These are phyloP conservation scores for Apiotrichum brassicae DNA, from an alignment of 1,284 basidiomycete genomes.

Conservation along the genomic window DNA sequence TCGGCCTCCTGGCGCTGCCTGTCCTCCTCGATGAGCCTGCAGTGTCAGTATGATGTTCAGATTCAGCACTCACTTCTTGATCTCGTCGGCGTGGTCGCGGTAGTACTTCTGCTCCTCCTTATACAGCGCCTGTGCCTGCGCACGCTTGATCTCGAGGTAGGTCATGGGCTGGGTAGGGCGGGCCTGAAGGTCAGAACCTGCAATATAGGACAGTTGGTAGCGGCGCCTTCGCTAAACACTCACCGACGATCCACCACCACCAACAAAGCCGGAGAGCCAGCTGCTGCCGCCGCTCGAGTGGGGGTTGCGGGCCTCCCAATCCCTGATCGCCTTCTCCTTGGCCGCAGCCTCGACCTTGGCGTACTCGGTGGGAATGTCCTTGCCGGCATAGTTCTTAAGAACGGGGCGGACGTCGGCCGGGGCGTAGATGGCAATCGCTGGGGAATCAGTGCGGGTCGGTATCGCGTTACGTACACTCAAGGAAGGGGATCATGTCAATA, in stretches of 20 bases:
- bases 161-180: slow-evolving; percentile 58
- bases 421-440: slow-evolving; percentile 81
- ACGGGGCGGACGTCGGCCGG: slow-evolving; percentile 81
- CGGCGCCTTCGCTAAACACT: too few species aligned
- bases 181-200: slow-evolving; percentile 7
- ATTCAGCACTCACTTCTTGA: slow-evolving; percentile 54
- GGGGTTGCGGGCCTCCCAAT: slow-evolving; percentile 66
- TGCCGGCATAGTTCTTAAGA: slow-evolving; percentile 73
- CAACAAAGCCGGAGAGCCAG: slow-evolving; percentile 58
- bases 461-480: slow-evolving; percentile 68
- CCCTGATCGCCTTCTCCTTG: slow-evolving; percentile 68
- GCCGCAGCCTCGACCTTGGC: slow-evolving; percentile 76
- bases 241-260: slow-evolving; percentile 40
- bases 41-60: not conserved
- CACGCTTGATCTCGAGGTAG: slow-evolving; percentile 83
- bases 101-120: slow-evolving; percentile 84
- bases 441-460: not conserved
- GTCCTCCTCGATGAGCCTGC: slow-evolving; percentile 58
- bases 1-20: slow-evolving; percentile 65
- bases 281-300: slow-evolving; percentile 27
- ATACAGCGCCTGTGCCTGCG: slow-evolving; percentile 77
- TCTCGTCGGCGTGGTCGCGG: slow-evolving; percentile 67
- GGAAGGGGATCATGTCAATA: slow-evolving; percentile 87
- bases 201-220: not conserved
- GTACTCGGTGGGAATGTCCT: slow-evolving; percentile 83